Base-by-base conservation (phyloP, 2,329 filamentous ascomycete species). In the Sphaerulina musiva region DNA sequence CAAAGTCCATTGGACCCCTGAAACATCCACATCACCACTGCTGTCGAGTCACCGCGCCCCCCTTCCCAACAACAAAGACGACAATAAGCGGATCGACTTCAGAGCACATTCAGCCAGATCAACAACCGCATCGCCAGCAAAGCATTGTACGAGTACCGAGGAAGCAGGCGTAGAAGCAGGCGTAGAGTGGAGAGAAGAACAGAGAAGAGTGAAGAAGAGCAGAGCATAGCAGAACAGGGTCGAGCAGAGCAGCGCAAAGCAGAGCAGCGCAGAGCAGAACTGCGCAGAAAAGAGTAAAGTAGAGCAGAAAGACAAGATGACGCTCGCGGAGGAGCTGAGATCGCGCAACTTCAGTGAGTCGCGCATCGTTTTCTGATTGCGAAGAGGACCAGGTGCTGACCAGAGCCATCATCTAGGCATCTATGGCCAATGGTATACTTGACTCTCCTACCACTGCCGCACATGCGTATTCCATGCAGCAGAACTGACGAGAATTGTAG, bases 261-360 rank as follows among this genome's bases (percentile, higher is more conserved):
- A 42, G 11, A 42, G 8, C 40, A 42, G 9, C 2, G 11, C 2
- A 9, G 6, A 7, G 3, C 26, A 26, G 17, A 12, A 29, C 7
- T 3, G 47, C 12, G 34, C 20, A 14, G 20, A 20, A 4, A 44
- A 44, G 14, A 26, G 50, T 3, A 20, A 7, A 36, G n/a, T 14
- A 17, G 6, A 48, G n/a, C 20, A 46, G 10, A 43, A 26, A n/a
- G 41, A 45, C 60, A 61, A 38, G 17, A 83, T 83, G 81, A 80
- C 80, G 61, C 68, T 84, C 60, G 73, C 76, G 51, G 81, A 84
- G 59, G 82, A 84, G 70, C 78, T 85, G 68, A 80, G 73, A 67
- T 81, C 80, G 67, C 74, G 82, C 69, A 85, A 85, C 73, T 85
- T 84, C 75, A 84, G 81, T 84, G 73, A 72, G 80, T 69, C 46